Percentiles rank a stretch among this genome's conserved stretches.
Evolutionary conservation across 2,329 filamentous ascomycete species (phyloP).

Genomic region (Scedosporium minutisporum): DNA sequence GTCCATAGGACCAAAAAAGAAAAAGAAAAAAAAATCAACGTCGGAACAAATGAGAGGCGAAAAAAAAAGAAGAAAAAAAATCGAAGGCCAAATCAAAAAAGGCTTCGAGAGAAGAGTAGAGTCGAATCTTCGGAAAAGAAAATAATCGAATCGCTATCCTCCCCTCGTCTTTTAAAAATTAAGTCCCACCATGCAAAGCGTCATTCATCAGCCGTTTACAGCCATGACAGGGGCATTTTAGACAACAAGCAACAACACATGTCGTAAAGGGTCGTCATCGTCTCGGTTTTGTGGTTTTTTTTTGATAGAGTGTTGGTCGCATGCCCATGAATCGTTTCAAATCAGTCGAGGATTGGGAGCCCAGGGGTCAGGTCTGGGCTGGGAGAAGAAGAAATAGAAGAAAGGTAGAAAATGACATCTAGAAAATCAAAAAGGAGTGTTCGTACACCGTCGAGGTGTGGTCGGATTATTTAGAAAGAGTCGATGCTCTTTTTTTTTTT

Average conservation of each 20-base stretch:
- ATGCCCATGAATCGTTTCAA: background rate
- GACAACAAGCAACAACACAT: conserved; percentile 10
- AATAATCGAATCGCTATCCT: conserved; percentile 10
- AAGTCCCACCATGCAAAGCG: conserved; percentile 31
- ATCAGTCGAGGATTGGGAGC: conserved; percentile 1
- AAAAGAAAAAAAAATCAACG: conserved; percentile 10
- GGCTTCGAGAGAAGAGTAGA: conserved; percentile 7
- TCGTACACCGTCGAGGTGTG: conserved; percentile 2
- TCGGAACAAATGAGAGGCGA: conserved; percentile 9
- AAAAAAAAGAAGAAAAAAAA: conserved; percentile 9
- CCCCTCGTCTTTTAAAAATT: conserved; percentile 14
- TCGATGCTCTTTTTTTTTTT: background rate
- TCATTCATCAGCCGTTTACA: conserved; percentile 31
- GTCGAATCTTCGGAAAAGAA: conserved; percentile 10
- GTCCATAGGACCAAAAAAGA: conserved; percentile 1
- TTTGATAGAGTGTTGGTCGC: background rate
- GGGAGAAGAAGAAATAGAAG: background rate
- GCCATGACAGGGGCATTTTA: conserved; percentile 7
- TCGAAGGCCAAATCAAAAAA: conserved; percentile 6
- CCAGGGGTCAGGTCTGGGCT: background rate
- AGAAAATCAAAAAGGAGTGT: conserved; percentile 7
- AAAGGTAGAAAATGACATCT: background rate
- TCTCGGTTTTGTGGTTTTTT: conserved; percentile 8
- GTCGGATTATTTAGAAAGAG: background rate
- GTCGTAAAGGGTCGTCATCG: conserved; percentile 11